phyloP scores from a whole-genome alignment of 805 yeast species.

The Ogataea minuta region DNA sequence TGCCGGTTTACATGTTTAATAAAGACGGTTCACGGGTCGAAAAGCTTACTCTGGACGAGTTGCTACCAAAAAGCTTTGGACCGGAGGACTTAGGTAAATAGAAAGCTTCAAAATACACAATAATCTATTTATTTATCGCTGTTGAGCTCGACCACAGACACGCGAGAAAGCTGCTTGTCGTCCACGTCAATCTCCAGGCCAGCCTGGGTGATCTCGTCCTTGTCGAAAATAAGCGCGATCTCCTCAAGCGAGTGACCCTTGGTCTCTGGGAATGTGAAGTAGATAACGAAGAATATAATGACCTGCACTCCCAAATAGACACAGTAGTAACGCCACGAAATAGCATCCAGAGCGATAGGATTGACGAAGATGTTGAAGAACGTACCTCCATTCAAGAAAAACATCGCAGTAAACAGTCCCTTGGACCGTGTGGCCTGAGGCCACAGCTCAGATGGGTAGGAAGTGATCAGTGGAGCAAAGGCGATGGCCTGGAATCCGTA shows the following conservation, averaged over 20 bases:
- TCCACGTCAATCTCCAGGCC: constrained; percentile 8
- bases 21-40: constrained; percentile 45
- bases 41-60: constrained; percentile 52
- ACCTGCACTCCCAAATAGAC: constrained; percentile 32
- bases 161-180: constrained; percentile 3
- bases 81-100: constrained; percentile 55
- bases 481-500: constrained; percentile 43
- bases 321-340: constrained; percentile 38
- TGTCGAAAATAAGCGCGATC: constrained; percentile 53
- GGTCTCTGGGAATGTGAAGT: constrained; percentile 58
- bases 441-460: constrained; percentile 44
- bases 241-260: constrained; percentile 60
- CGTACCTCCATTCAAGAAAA: constrained; percentile 17
- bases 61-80: constrained; percentile 84
- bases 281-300: constrained; percentile 23
- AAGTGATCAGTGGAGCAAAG: constrained; percentile 44
- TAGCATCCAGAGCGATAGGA: constrained; percentile 38
- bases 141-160: constrained; percentile 1
- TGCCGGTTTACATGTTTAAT: constrained; percentile 70
- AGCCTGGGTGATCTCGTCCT: constrained; percentile 30
- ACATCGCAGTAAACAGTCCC: constrained; percentile 18
- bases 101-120: neutral
- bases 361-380: constrained; percentile 35
- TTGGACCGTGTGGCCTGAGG: constrained; percentile 27
- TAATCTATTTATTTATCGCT: neutral